Evolutionary conservation across 768 basidiomycete species (phyloP), one percentile per base, ranked within the genome.

Genomic region (Leucosporidium yakuticum): DNA sequence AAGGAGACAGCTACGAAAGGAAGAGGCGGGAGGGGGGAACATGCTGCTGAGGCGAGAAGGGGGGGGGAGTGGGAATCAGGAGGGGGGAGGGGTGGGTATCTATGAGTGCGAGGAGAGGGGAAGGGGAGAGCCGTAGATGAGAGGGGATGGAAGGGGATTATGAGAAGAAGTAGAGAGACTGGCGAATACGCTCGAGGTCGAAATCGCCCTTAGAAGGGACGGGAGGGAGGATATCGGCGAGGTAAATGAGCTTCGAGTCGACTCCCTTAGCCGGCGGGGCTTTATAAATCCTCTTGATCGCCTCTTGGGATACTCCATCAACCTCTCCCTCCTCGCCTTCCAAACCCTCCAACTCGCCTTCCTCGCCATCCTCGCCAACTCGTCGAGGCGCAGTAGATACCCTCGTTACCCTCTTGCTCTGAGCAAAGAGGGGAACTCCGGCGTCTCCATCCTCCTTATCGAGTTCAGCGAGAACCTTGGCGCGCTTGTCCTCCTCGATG

Each of bases 81-180:
- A 51, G 25, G n/a, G 50, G 50, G 25, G 25, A 51, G 25, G 9
- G 25, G 25, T 27, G 25, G 50, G 50, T 51, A 51, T 51, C 21
- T 23, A 51, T 51, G 50, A 9, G 25, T 9, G 50, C 4, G 50
- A 14, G 50, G 50, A 51, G 50, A 27, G 23, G 50, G 23, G 21
- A 51, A 27, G 23, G 50, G 23, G 21, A 51, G 50, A 51, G 50
- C 9, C 23, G 25, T 23, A 21, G 29, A 56, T 11, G 29, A 20
- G 19, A 32, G n/a, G 55, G 6, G n/a, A 29, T 29, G 25, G 8
- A 25, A 32, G 27, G 6, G 55, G 7, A 7, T 29, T 32, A 61
- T 23, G 47, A 94, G 83, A 97, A 98, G 84, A 98, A 98, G 79
- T 97, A 98, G 48, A 83, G 82, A 53, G 88, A 90, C 65, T 85